Base-by-base conservation (phyloP, 208 protist genomes). In the Trypanosoma scelopori region DNA sequence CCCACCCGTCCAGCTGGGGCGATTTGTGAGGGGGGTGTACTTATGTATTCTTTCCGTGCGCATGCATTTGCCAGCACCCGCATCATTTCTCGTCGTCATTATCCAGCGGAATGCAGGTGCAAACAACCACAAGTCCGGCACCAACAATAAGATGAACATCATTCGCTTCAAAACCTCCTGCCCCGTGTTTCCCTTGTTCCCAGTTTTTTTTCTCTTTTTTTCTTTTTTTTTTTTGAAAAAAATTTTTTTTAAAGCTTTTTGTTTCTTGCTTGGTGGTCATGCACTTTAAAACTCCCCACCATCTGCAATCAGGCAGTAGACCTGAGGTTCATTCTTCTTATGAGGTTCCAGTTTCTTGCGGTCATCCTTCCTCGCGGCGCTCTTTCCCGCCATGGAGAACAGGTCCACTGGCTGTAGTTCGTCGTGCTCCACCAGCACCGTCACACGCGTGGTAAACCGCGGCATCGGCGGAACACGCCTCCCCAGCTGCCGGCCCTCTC, bases 221-320 rank as follows among this genome's bases (percentile, higher is more conserved):
- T 23, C 9, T 27, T 20, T 42, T 20, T 30, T 1, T 13, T 51
- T 23, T 12, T 51, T 4, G 25, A 22, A 5, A 5, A 20, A 1
- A 13, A 27, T 22, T n/a, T n/a, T n/a, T n/a, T n/a, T n/a, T n/a
- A n/a, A n/a, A n/a, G n/a, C n/a, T 60, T n/a, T 48, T 48, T 16
- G 45, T 5, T 11, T 59, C 18, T 46, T n/a, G 23, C 43, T 43
- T 45, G 20, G 3, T 42, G 16, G 1, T 46, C 13, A 37, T 9
- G 23, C 27, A 59, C 35, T 57, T 67, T 76, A 90, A 55, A 83
- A 74, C 56, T 89, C 75, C 1, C 81, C 78, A 16, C 84, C 87
- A 55, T 93, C 84, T 30, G 82, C 74, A 43, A 93, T 81, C n/a
- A 90, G 74, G 49, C 87, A 93, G 60, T 88, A 89, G 39, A 91